These are phyloP conservation scores for Clavispora vitiphila DNA, from an alignment of 805 yeast species.

Conservation along the genomic window DNA sequence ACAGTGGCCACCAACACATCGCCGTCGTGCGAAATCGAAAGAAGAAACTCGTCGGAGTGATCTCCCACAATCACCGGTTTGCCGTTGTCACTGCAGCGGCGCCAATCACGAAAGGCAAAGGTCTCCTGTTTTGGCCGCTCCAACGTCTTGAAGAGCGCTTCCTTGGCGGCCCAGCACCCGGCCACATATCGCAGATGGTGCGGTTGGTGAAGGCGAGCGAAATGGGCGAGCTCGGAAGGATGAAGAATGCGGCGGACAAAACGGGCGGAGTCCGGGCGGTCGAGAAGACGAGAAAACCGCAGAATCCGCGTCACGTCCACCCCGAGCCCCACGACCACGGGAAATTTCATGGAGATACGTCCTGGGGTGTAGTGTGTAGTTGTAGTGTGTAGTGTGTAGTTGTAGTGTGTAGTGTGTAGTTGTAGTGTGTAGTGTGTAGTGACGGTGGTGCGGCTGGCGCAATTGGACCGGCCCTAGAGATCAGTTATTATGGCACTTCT, in stretches of 20 bases:
- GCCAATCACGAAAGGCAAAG: slow-evolving; percentile 61
- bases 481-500: too few species aligned
- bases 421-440: too few species aligned
- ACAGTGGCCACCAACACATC: slow-evolving; percentile 56
- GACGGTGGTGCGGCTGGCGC: too few species aligned
- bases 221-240: slow-evolving; percentile 37
- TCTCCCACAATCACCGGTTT: slow-evolving; percentile 40
- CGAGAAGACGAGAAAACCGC: slow-evolving; percentile 43
- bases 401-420: too few species aligned
- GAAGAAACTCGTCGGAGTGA: slow-evolving; percentile 43
- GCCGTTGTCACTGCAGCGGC: slow-evolving; percentile 39
- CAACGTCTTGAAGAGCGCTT: slow-evolving; percentile 64
- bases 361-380: too few species aligned
- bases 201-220: background rate
- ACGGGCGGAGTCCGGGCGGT: slow-evolving; percentile 14
- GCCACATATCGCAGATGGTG: slow-evolving; percentile 38
- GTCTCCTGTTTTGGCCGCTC: slow-evolving; percentile 42
- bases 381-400: too few species aligned
- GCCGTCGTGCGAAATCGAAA: slow-evolving; percentile 63
- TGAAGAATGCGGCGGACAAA: slow-evolving; percentile 47
- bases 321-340: slow-evolving; percentile 44
- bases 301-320: slow-evolving; percentile 47
- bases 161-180: slow-evolving; percentile 68
- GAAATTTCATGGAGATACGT: slow-evolving; percentile 2
- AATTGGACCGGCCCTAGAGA: too few species aligned